Base-by-base conservation (phyloP, 1,139 yeast species). In the Pichia sp. region DNA sequence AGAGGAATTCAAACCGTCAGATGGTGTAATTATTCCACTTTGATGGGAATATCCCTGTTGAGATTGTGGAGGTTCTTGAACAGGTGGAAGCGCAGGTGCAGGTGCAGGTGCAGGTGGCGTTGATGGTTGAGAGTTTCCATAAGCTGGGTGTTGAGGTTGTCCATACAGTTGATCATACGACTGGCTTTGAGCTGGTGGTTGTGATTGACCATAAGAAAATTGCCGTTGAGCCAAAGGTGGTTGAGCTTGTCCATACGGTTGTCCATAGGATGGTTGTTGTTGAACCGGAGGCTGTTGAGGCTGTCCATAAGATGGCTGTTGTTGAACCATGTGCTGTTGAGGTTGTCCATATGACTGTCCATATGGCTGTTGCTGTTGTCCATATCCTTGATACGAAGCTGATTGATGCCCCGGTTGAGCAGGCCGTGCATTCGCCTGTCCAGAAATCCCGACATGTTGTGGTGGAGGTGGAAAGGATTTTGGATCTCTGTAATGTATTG, bases 391-490 rank as follows among this genome's bases (percentile, higher is more conserved):
- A 24, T 31, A 39, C 10, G 20, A 23, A 15, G 38, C 32, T 25
- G 33, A 46, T 26, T 27, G 45, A 10, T 39, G 39, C 10, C 16
- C 34, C 9, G 30, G 22, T 3, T 10, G 18, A 5, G 30, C 36
- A 4, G 40, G 40, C n/a, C 24, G 31, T 4, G 43, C 22, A 15
- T 42, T 28, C 3, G 38, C 29, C 3, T 14, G 18, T 14, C 48
- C 45, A 25, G 34, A 37, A 3, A 28, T 30, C 4, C 60, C 61
- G 2, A 57, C 63, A 35, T 53, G 64, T 38, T 65, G 55, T 1
- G 72, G 72, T 2, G 72, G 72, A 1, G 68, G 58, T 4, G 70
- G 69, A 38, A 64, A 59, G 5, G 60, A 33, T 15, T 52, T 55
- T 13, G 69, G 62, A 39, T 60, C 61, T 10, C 51, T 52, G 23